phyloP scores from a whole-genome alignment of 768 basidiomycete species.

The Trametes punicea region DNA sequence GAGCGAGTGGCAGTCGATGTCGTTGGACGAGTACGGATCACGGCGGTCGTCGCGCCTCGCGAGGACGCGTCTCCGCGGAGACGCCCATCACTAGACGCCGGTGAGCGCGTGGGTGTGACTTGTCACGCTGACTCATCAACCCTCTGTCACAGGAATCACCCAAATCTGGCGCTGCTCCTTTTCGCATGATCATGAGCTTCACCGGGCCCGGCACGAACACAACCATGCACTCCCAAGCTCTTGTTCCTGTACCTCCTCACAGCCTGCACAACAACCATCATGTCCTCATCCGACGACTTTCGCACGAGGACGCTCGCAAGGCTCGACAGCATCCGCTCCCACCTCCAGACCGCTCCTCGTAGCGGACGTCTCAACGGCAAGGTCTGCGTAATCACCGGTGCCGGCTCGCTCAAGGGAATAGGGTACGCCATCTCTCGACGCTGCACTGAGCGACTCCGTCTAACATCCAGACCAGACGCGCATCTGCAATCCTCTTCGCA shows the following conservation, averaged over 20 bases:
- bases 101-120: too few relatives aligned
- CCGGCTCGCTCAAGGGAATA: conserved; percentile 83
- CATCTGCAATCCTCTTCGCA: conserved; percentile 68
- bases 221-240: background rate
- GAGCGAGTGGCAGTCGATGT: too few relatives aligned
- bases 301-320: conserved; percentile 61
- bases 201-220: background rate
- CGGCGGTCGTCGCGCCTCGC: too few relatives aligned
- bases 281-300: conserved; percentile 41
- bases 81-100: too few relatives aligned
- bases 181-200: too few relatives aligned
- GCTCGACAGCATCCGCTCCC: conserved; percentile 63
- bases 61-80: too few relatives aligned
- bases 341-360: conserved; percentile 54
- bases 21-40: too few relatives aligned
- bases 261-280: background rate
- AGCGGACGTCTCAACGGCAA: conserved; percentile 63
- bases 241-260: background rate
- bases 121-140: too few relatives aligned
- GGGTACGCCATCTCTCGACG: conserved; percentile 50
- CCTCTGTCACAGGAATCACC: too few relatives aligned
- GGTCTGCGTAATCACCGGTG: conserved; percentile 87
- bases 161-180: too few relatives aligned
- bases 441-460: background rate
- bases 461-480: conserved; percentile 47